phyloP scores from a whole-genome alignment of 257 asterid species.

The Cruciata laevipes region DNA sequence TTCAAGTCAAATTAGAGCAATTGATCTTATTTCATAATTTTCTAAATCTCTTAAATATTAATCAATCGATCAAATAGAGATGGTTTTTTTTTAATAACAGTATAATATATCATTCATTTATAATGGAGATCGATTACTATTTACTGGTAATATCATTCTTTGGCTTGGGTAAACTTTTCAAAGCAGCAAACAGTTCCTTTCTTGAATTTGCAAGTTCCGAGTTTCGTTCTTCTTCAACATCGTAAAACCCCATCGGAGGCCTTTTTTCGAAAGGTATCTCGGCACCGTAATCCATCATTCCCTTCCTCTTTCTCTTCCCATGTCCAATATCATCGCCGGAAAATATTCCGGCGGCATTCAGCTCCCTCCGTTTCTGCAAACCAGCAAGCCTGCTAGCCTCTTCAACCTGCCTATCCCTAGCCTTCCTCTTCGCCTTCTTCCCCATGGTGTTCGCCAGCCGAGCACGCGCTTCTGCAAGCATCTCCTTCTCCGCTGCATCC shows the following conservation, averaged over 20 bases:
- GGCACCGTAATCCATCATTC: slow-evolving; percentile 82
- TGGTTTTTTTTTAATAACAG: no score
- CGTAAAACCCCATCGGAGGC: slow-evolving; percentile 97
- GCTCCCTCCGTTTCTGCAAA: slow-evolving; percentile 91
- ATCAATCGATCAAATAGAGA: no score
- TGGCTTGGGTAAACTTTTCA: slow-evolving; percentile 78
- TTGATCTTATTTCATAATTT: no score
- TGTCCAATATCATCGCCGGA: slow-evolving; percentile 30
- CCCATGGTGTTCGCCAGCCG: slow-evolving; percentile 92
- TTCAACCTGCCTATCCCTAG: slow-evolving; percentile 96
- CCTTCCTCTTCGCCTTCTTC: slow-evolving; percentile 92
- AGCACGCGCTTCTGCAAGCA: slow-evolving; percentile 98
- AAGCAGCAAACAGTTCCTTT: slow-evolving; percentile 57
- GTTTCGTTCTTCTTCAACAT: slow-evolving; percentile 48
- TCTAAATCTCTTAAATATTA: no score
- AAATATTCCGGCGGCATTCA: slow-evolving; percentile 88
- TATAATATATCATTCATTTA: no score
- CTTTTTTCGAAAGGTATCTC: slow-evolving; percentile 96
- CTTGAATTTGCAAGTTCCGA: slow-evolving; percentile 34
- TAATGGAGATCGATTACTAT: no score
- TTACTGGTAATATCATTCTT: no score
- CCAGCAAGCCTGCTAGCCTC: slow-evolving; percentile 98
- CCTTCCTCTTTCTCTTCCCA: slow-evolving; percentile 76
- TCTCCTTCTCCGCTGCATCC: slow-evolving; percentile 99
- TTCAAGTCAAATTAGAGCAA: no score